A percentile compares a stretch with the other conserved stretches of the same genome.
These are phyloP conservation scores for Ceratobasidium sp. DNA, from an alignment of 1,284 basidiomycete species.

Conservation along the genomic window DNA sequence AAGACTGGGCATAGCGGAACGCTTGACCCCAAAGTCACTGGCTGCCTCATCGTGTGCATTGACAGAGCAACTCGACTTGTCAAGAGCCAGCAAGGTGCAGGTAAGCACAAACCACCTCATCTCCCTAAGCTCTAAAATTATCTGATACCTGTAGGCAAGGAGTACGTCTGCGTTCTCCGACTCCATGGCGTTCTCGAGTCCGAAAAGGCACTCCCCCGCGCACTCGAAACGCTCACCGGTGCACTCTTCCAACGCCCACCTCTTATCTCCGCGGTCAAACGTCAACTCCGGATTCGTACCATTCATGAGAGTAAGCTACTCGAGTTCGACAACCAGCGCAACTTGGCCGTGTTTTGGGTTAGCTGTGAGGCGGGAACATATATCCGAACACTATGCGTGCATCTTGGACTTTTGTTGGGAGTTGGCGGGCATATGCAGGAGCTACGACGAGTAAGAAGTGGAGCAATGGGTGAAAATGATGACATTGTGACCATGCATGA, in stretches of 20 bases:
- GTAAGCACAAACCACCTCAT: conserved; percentile 61
- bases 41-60: conserved; percentile 98
- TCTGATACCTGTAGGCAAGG: conserved; percentile 75
- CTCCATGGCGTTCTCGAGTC: conserved; percentile 88
- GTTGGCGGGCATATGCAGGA: conserved; percentile 99
- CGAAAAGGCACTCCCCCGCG: conserved; percentile 89
- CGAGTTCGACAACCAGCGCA: conserved; percentile 98
- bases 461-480: conserved; percentile 97
- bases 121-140: background rate
- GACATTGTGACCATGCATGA: conserved; percentile 99
- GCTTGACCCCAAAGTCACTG: conserved; percentile 98
- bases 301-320: conserved; percentile 97
- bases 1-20: conserved; percentile 99
- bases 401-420: conserved; percentile 93
- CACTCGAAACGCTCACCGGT: conserved; percentile 96
- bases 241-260: conserved; percentile 99
- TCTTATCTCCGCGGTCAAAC: conserved; percentile 98
- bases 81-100: conserved; percentile 97
- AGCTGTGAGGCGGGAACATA: conserved; percentile 99
- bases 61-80: conserved; percentile 99
- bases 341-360: conserved; percentile 98
- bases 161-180: conserved; percentile 97
- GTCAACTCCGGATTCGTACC: conserved; percentile 97
- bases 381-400: conserved; percentile 98
- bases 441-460: conserved; percentile 92